Base-by-base conservation (phyloP, 129 eudicot species). In the Tanacetum coccineum region DNA sequence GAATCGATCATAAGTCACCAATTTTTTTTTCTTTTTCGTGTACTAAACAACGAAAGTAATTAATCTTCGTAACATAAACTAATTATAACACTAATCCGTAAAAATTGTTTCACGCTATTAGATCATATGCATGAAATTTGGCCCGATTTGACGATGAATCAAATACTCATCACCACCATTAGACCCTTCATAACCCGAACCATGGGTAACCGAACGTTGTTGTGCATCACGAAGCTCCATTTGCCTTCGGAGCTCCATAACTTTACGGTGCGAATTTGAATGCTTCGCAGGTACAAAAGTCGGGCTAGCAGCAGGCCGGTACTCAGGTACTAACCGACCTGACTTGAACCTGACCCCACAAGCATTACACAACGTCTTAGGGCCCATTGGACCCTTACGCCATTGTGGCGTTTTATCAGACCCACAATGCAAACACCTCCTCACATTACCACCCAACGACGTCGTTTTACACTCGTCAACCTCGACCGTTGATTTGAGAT, bases 391-490 rank as follows among this genome's bases (percentile, higher is more conserved):
- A 21, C 99, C 99, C 18, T 87, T 88, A 56, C 98, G 76, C 98
- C 98, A 93, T 39, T 93, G 98, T 2, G 98, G 98, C 2, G 98
- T 93, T 82, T 89, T 93, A 28, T 93, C 99, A 10, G 99, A 86
- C 9, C 84, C 95, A 51, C 99, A 93, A 66, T 93, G 99, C 52
- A 89, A 82, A 66, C 99, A 93, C 68, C 81, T 80, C 66, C 96
- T 79, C 0, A 75, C 87, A 19, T 81, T 70, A 21, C 82, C 89
- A 22, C 25, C 25, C 25, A 22, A 22, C 25, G 25, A 22, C 25
- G 25, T 22, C 4, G 63, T 47, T 80, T 62, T 22, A 26, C 26
- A 36, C 79, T 28, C 80, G 77, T 66, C 32, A 11, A 22, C 7
- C 64, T 67, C 68, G 50, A 44, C 19, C 1, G 81, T 58, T 13